A percentile compares a stretch with the other conserved stretches of the same genome.
phyloP scores from a whole-genome alignment of 129 eudicot genomes.

The Centaurea solstitialis region DNA sequence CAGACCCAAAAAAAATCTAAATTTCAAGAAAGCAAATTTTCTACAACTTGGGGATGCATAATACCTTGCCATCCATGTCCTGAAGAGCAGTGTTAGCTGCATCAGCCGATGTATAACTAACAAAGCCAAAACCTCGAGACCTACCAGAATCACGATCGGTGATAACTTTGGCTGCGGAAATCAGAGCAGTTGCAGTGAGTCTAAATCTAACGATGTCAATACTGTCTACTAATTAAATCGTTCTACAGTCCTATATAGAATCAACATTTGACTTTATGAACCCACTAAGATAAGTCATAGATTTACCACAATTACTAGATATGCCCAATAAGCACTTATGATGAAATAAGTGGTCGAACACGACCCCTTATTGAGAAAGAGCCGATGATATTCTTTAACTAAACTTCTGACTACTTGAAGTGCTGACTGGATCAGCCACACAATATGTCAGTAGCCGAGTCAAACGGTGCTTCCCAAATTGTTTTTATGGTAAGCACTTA shows the following conservation, averaged over 20 bases:
- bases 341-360: not conserved
- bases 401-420: not conserved
- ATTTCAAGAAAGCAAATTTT: not conserved
- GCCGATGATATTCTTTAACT: not conserved
- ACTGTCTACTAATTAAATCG: not conserved
- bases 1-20: no score
- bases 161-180: slow-evolving; percentile 70
- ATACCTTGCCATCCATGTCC: slow-evolving; percentile 91
- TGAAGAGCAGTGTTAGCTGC: slow-evolving; percentile 71
- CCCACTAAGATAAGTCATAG: not conserved
- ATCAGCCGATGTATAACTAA: slow-evolving; percentile 70
- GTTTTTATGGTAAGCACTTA: no score
- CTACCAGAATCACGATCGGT: slow-evolving; percentile 73
- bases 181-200: slow-evolving; percentile 10
- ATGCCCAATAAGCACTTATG: no score
- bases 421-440: not conserved
- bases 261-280: not conserved
- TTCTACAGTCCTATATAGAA: not conserved
- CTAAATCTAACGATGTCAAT: not conserved
- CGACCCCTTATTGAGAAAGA: not conserved
- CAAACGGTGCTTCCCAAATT: not conserved
- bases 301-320: not conserved
- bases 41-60: not conserved
- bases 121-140: slow-evolving; percentile 90
- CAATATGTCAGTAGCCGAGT: not conserved